phyloP scores from a whole-genome alignment of 2,329 filamentous ascomycete species.

The Alternaria sp. region DNA sequence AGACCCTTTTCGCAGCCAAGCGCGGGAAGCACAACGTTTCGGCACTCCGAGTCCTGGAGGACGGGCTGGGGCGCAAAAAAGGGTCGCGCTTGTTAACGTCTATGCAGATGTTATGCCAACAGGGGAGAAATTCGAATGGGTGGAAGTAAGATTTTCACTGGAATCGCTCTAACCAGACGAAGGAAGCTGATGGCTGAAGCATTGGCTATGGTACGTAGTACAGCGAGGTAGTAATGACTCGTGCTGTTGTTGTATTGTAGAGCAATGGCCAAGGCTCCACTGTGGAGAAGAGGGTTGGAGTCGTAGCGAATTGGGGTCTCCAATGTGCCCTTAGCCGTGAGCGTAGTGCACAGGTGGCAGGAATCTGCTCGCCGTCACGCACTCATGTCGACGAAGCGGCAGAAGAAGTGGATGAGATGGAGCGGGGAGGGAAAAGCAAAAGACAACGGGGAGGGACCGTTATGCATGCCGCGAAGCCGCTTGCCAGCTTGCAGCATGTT shows the following conservation, averaged over 20 bases:
- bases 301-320: conserved; percentile 30
- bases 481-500: conserved; percentile 10
- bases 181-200: background rate
- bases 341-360: conserved; percentile 22
- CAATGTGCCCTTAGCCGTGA: conserved; percentile 11
- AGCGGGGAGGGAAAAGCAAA: conserved; percentile 17
- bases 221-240: conserved; percentile 4
- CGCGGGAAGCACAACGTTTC: conserved; percentile 28
- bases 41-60: conserved; percentile 3
- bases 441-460: conserved; percentile 8
- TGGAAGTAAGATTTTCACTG: background rate
- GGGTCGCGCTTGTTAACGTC: conserved; percentile 12
- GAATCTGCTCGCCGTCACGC: conserved; percentile 13
- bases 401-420: conserved; percentile 21
- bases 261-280: conserved; percentile 28
- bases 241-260: conserved; percentile 8
- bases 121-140: background rate
- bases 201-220: background rate
- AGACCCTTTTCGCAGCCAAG: conserved; percentile 27
- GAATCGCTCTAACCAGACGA: background rate
- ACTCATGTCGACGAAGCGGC: conserved; percentile 23
- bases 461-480: conserved; percentile 4
- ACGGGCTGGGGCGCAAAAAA: conserved; percentile 6
- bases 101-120: background rate
- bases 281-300: conserved; percentile 20